Conservation (phyloP, 768 basidiomycete species). For the Epithele typhae region DNA sequence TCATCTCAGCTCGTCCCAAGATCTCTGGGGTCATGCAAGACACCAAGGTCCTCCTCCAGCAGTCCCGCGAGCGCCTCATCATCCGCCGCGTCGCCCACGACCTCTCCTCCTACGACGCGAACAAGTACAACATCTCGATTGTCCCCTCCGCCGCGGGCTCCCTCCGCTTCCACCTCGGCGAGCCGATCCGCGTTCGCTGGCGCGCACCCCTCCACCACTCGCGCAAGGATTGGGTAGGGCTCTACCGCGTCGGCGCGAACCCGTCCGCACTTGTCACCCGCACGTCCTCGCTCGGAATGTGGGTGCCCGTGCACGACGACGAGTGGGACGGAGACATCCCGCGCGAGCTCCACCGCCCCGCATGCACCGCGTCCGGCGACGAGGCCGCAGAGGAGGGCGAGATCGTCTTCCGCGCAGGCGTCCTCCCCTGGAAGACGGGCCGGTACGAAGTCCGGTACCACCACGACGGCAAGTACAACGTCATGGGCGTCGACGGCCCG, state of each 20-base stretch:
- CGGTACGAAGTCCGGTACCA: constrained; percentile 91
- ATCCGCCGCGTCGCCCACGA: constrained; percentile 91
- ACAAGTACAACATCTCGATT: constrained; percentile 71
- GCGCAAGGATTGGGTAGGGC: constrained; percentile 92
- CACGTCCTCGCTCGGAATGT: constrained; percentile 82
- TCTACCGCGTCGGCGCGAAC: constrained; percentile 90
- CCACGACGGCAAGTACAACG: constrained; percentile 96
- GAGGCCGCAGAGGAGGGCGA: constrained; percentile 44
- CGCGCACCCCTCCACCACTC: constrained; percentile 84
- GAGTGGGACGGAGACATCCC: constrained; percentile 92
- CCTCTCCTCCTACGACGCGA: constrained; percentile 71
- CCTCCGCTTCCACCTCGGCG: constrained; percentile 81
- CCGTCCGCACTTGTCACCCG: constrained; percentile 78
- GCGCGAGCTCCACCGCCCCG: constrained; percentile 36
- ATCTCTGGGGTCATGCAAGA: constrained; percentile 91
- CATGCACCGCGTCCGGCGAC: constrained; percentile 28
- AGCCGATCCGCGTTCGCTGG: constrained; percentile 85
- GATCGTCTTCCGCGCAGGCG: constrained; percentile 72
- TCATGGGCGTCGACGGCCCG: constrained; percentile 81
- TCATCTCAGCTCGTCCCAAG: constrained; percentile 69
- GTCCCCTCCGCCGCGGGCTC: constrained; percentile 49
- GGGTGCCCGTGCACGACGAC: constrained; percentile 87
- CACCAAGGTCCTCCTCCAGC: constrained; percentile 86
- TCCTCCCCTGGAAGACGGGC: constrained; percentile 83
- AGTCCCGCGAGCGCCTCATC: constrained; percentile 85